These are phyloP conservation scores for Aspergillus felis DNA, from an alignment of 2,329 filamentous ascomycete species.

Conservation along the genomic window DNA sequence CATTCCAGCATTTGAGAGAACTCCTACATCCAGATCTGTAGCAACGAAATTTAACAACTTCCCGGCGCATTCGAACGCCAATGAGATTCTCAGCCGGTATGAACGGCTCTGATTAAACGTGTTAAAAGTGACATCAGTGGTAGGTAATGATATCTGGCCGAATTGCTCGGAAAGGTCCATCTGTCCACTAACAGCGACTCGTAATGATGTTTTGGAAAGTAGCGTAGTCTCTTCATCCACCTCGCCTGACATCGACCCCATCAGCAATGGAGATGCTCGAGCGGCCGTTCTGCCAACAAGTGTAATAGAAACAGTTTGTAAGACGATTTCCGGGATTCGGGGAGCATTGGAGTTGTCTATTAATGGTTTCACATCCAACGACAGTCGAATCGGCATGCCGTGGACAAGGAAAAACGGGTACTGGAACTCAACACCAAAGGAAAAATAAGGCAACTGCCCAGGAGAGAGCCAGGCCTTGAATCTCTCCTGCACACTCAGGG, in stretches of 20 bases:
- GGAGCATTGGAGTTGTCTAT: constrained; percentile 3
- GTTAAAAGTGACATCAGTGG: constrained; percentile 8
- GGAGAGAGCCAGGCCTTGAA: constrained; percentile 11
- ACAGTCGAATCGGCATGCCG: constrained; percentile 4
- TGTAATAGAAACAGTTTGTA: constrained; percentile 5
- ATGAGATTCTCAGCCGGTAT: constrained; percentile 4
- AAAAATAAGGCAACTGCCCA: constrained; percentile 11
- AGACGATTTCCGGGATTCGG: not conserved
- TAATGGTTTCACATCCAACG: constrained; percentile 2
- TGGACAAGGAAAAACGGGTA: constrained; percentile 8
- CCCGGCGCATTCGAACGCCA: constrained; percentile 8
- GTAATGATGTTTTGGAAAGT: constrained; percentile 3
- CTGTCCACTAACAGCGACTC: constrained; percentile 1
- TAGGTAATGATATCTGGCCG: constrained; percentile 5
- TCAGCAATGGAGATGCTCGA: constrained; percentile 9
- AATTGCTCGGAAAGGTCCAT: constrained; percentile 7
- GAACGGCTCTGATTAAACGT: constrained; percentile 10
- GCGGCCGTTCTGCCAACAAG: constrained; percentile 8
- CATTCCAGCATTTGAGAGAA: too few species aligned
- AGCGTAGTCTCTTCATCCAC: constrained; percentile 7
- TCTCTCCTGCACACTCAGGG: constrained; percentile 6
- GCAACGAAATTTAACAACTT: constrained; percentile 1
- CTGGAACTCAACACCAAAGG: constrained; percentile 7
- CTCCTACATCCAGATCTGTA: not conserved
- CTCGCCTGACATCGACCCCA: constrained; percentile 9